Conservation (phyloP, 352 stramenopile species). For the Phytophthora agathidicida region DNA sequence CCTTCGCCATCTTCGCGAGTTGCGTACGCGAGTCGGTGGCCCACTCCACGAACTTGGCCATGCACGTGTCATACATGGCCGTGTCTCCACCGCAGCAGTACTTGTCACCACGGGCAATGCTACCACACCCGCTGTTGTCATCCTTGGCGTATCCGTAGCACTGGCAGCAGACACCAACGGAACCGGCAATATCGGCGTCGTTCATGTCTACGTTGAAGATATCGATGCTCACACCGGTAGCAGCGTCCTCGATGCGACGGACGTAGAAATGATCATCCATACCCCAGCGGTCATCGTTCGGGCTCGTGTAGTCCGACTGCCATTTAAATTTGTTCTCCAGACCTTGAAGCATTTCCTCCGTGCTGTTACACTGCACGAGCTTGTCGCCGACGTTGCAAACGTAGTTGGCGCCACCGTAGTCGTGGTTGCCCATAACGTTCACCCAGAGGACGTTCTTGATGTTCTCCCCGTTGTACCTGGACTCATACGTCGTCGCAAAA, state of each 20-base stretch:
- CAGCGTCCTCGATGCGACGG: conserved; percentile 19
- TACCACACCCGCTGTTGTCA: neutral
- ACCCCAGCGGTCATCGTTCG: conserved; percentile 5
- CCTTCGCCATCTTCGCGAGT: neutral
- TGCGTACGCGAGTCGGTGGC: conserved; percentile 4
- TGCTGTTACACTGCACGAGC: conserved; percentile 9
- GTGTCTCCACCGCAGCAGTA: conserved; percentile 17
- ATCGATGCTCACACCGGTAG: conserved; percentile 44
- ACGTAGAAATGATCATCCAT: conserved; percentile 15
- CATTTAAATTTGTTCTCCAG: conserved; percentile 19
- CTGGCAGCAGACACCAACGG: conserved; percentile 45
- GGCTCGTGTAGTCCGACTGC: conserved; percentile 13
- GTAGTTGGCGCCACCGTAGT: conserved; percentile 16
- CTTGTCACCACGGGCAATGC: conserved; percentile 3
- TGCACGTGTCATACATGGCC: conserved; percentile 7
- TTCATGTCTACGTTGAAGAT: conserved; percentile 74
- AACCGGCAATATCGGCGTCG: conserved; percentile 51
- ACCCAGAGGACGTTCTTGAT: conserved; percentile 18
- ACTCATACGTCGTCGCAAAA: conserved; percentile 9
- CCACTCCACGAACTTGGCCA: conserved; percentile 13
- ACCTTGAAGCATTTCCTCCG: conserved; percentile 8
- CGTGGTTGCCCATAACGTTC: conserved; percentile 19
- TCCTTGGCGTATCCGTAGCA: conserved; percentile 14
- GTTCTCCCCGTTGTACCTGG: conserved; percentile 6
- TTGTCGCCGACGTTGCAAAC: conserved; percentile 12